Percentiles rank a stretch among this genome's conserved stretches.
Conservation (phyloP, 305 asterid genomes). For the Withania somnifera region DNA sequence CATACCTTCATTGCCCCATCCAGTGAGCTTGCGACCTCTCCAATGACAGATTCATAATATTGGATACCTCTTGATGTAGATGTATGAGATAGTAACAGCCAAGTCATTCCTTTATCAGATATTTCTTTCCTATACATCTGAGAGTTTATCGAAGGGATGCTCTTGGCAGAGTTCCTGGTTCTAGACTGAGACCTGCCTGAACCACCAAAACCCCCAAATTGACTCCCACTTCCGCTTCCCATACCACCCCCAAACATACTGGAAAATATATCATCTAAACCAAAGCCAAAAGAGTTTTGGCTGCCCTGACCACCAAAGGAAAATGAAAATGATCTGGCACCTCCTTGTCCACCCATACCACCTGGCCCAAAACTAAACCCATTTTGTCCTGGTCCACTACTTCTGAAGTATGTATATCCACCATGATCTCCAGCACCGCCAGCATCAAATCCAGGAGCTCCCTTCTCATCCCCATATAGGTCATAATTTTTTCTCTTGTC, state of each 20-base stretch:
- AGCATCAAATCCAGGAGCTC: constrained; percentile 56
- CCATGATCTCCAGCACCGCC: constrained; percentile 45
- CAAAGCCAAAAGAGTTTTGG: constrained; percentile 53
- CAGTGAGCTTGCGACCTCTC: constrained; percentile 46
- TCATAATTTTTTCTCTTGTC: constrained; percentile 87
- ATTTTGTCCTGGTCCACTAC: constrained; percentile 70
- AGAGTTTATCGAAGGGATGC: constrained; percentile 42
- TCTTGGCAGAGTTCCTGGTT: constrained; percentile 29
- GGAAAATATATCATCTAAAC: constrained; percentile 60
- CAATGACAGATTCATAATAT: constrained; percentile 43
- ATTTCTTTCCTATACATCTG: constrained; percentile 54
- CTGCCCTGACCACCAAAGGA: constrained; percentile 83
- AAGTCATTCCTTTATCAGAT: constrained; percentile 58
- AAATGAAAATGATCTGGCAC: constrained; percentile 58
- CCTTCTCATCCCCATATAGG: constrained; percentile 83
- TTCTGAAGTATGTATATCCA: constrained; percentile 53
- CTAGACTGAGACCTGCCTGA: constrained; percentile 47
- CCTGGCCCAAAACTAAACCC: constrained; percentile 70
- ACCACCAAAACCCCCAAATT: constrained; percentile 62
- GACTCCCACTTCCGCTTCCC: constrained; percentile 67
- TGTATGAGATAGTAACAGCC: constrained; percentile 56
- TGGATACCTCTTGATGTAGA: constrained; percentile 43
- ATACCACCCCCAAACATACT: constrained; percentile 60
- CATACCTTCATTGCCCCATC: constrained; percentile 79
- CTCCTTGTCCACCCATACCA: constrained; percentile 72